Conservation (phyloP, 2,329 filamentous ascomycete species). For the Sporothrix variecibatus region DNA sequence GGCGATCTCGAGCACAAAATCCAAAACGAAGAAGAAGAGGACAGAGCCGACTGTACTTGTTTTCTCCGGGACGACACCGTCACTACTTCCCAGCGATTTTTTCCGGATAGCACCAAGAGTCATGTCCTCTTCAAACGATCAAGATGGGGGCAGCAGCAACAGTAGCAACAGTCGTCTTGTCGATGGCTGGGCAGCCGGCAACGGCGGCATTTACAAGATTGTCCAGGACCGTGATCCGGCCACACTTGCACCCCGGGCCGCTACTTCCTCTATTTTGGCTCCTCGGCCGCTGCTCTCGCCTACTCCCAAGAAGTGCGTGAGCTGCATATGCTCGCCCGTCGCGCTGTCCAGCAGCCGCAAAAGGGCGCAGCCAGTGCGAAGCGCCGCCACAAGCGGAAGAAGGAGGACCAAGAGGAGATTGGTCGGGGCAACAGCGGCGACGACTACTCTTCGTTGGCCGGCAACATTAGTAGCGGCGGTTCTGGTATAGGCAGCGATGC, state of each 20-base stretch:
- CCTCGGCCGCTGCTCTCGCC: constrained; percentile 56
- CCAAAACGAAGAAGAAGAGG: background rate
- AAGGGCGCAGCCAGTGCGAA: constrained; percentile 32
- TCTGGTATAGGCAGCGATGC: background rate
- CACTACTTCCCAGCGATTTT: constrained; percentile 69
- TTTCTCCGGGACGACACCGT: constrained; percentile 59
- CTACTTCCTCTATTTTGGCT: constrained; percentile 71
- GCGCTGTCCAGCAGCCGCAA: constrained; percentile 32
- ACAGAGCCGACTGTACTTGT: constrained; percentile 48
- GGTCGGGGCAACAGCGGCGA: constrained; percentile 28
- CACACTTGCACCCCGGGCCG: constrained; percentile 64
- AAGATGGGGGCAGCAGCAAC: background rate
- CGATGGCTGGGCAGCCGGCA: constrained; percentile 62
- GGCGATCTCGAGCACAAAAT: background rate
- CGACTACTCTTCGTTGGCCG: background rate
- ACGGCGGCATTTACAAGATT: constrained; percentile 44
- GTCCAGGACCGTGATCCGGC: constrained; percentile 65
- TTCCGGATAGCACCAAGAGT: constrained; percentile 62
- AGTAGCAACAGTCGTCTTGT: constrained; percentile 41
- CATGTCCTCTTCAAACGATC: background rate
- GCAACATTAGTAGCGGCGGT: background rate
- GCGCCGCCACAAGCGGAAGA: constrained; percentile 33
- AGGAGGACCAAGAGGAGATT: constrained; percentile 20
- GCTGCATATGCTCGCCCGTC: constrained; percentile 45
- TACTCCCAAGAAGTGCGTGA: constrained; percentile 60